Conservation (phyloP, 2,329 filamentous ascomycete species). For the Aotearoamyces nothofagi region DNA sequence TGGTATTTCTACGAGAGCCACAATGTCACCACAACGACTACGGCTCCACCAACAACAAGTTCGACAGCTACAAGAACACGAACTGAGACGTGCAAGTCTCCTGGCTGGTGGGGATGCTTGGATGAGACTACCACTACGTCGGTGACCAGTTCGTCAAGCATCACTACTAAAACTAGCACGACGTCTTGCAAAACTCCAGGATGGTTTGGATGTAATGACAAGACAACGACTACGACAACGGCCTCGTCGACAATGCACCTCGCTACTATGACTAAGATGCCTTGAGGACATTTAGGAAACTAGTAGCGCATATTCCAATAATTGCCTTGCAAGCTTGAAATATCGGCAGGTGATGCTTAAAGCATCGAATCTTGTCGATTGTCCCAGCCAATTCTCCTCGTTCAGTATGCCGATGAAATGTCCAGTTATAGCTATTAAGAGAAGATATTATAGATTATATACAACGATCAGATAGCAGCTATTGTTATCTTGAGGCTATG, state of each 20-base stretch:
- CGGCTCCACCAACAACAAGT: conserved; percentile 31
- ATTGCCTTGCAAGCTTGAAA: too few species aligned
- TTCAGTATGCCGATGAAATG: too few species aligned
- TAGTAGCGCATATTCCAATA: too few species aligned
- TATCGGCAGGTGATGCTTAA: too few species aligned
- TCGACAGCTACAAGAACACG: conserved; percentile 16
- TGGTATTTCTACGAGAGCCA: conserved; percentile 97
- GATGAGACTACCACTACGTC: conserved; percentile 29
- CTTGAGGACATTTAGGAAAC: too few species aligned
- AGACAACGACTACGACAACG: conserved; percentile 22
- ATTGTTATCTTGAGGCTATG: too few species aligned
- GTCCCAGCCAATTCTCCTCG: too few species aligned
- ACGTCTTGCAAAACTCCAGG: conserved; percentile 25
- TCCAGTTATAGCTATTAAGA: too few species aligned
- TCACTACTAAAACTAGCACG: conserved; percentile 18
- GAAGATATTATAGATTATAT: too few species aligned
- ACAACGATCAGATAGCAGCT: too few species aligned
- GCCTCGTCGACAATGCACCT: conserved; percentile 13
- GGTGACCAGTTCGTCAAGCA: conserved; percentile 17
- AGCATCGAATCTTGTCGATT: too few species aligned
- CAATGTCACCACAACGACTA: conserved; percentile 61
- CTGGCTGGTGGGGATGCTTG: conserved; percentile 32
- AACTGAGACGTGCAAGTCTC: conserved; percentile 24
- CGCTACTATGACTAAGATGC: too few species aligned
- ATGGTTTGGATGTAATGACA: conserved; percentile 32